These are phyloP conservation scores for Tulasnella sp. DNA, from an alignment of 768 basidiomycete genomes.

Conservation along the genomic window DNA sequence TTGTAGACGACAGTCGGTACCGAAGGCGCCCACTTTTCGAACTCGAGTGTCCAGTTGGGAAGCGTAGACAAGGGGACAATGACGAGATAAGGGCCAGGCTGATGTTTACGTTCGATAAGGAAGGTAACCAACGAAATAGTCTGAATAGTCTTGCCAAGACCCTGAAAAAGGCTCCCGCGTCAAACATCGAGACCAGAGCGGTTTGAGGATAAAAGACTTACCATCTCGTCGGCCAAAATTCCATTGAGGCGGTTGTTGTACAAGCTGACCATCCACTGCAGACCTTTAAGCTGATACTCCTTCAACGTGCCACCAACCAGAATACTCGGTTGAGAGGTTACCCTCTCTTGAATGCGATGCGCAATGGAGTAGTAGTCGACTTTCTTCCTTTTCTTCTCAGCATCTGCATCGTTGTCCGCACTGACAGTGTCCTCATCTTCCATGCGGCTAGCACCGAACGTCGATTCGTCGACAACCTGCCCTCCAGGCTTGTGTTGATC, in stretches of 20 bases:
- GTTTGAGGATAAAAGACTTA: constrained; percentile 41
- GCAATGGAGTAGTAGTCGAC: constrained; percentile 97
- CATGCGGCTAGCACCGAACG: constrained; percentile 81
- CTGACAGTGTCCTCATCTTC: constrained; percentile 53
- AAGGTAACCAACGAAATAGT: constrained; percentile 95
- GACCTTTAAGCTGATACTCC: constrained; percentile 91
- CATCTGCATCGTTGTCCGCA: constrained; percentile 45
- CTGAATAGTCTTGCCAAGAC: constrained; percentile 94
- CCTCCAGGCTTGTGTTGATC: constrained; percentile 37
- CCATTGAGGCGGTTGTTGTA: constrained; percentile 96
- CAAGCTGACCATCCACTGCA: constrained; percentile 98
- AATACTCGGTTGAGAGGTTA: constrained; percentile 70
- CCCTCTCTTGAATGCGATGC: constrained; percentile 86
- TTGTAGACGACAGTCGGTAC: constrained; percentile 86
- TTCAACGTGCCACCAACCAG: constrained; percentile 89
- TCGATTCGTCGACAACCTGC: constrained; percentile 76
- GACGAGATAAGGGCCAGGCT: constrained; percentile 93
- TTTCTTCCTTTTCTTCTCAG: constrained; percentile 65
- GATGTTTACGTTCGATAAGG: constrained; percentile 87
- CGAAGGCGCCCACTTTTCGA: constrained; percentile 93
- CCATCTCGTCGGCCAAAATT: constrained; percentile 95
- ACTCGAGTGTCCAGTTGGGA: constrained; percentile 97
- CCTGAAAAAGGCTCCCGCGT: constrained; percentile 49
- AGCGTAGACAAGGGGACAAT: constrained; percentile 95
- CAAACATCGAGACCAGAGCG: neutral